phyloP scores from a whole-genome alignment of 2,329 filamentous ascomycete genomes.

The Ambrosiella beaveri region DNA sequence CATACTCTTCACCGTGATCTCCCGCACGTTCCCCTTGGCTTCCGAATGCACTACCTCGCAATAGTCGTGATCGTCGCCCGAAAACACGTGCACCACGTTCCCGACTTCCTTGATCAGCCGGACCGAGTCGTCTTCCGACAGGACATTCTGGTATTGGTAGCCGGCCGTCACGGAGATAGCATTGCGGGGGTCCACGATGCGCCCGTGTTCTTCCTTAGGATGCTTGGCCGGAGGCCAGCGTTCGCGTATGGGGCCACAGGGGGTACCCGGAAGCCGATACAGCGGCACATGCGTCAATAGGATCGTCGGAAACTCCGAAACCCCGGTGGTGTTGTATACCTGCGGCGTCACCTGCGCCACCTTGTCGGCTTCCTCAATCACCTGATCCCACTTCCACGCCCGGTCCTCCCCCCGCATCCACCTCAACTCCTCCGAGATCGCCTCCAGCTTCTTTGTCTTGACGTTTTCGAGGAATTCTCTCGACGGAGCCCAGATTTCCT shows the following conservation, averaged over 20 bases:
- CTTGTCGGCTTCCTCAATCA: conserved; percentile 15
- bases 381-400: conserved; percentile 26
- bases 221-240: conserved; percentile 56
- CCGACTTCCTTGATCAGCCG: conserved; percentile 62
- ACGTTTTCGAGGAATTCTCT: conserved; percentile 59
- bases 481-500: conserved; percentile 56
- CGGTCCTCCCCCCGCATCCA: conserved; percentile 40
- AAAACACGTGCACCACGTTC: conserved; percentile 74
- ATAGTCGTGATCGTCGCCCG: conserved; percentile 95
- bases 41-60: conserved; percentile 71
- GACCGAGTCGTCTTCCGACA: conserved; percentile 58
- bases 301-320: conserved; percentile 61
- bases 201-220: conserved; percentile 18
- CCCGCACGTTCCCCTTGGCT: conserved; percentile 46
- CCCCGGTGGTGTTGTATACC: conserved; percentile 26
- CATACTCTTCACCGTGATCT: conserved; percentile 90
- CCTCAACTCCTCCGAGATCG: conserved; percentile 50
- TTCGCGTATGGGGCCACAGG: conserved; percentile 76
- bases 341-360: neutral
- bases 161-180: conserved; percentile 61
- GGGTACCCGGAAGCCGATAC: conserved; percentile 64
- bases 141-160: conserved; percentile 94
- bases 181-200: conserved; percentile 45
- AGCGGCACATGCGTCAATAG: conserved; percentile 83
- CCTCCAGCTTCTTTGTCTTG: conserved; percentile 45